Conservation (phyloP, 495 filamentous ascomycete genomes). For the Cryomyces antarcticus region DNA sequence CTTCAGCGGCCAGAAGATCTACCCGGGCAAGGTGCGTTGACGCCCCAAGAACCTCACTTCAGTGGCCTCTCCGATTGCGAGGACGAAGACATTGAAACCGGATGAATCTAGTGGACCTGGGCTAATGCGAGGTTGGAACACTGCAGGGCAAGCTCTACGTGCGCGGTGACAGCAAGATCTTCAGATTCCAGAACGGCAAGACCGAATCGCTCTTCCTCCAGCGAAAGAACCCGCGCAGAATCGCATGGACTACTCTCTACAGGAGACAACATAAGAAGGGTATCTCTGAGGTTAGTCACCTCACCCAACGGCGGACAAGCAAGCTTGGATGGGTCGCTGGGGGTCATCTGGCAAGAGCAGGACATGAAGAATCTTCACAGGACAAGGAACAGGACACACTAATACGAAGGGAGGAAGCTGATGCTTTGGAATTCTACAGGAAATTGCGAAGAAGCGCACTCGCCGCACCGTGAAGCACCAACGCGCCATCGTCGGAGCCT, state of each 20-base stretch:
- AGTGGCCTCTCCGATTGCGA: too few species aligned
- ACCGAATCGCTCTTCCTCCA: slow-evolving; percentile 98
- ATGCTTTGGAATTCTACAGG: slow-evolving; percentile 30
- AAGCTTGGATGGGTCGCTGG: too few species aligned
- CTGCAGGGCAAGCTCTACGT: slow-evolving; percentile 89
- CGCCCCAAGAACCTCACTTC: not conserved
- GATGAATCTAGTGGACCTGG: not conserved
- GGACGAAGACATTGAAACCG: not conserved
- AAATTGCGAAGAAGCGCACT: slow-evolving; percentile 98
- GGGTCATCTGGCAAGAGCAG: too few species aligned
- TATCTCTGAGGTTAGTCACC: slow-evolving; percentile 84
- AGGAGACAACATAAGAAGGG: slow-evolving; percentile 99
- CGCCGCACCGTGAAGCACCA: slow-evolving; percentile 96
- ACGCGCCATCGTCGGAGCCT: slow-evolving; percentile 96
- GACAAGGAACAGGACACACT: not conserved
- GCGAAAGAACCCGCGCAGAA: slow-evolving; percentile 99
- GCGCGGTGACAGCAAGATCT: slow-evolving; percentile 99
- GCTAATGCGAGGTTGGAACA: too few species aligned
- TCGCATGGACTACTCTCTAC: slow-evolving; percentile 96
- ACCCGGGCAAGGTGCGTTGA: slow-evolving; percentile 85
- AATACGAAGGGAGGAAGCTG: not conserved
- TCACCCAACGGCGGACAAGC: too few species aligned
- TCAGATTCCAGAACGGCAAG: slow-evolving; percentile 99
- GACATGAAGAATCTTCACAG: too few species aligned
- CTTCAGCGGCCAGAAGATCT: slow-evolving; percentile 96